Evolutionary conservation across 208 protist genomes (phyloP), one percentile per base, ranked within the genome.

Genomic region (Porcisia deanei): DNA sequence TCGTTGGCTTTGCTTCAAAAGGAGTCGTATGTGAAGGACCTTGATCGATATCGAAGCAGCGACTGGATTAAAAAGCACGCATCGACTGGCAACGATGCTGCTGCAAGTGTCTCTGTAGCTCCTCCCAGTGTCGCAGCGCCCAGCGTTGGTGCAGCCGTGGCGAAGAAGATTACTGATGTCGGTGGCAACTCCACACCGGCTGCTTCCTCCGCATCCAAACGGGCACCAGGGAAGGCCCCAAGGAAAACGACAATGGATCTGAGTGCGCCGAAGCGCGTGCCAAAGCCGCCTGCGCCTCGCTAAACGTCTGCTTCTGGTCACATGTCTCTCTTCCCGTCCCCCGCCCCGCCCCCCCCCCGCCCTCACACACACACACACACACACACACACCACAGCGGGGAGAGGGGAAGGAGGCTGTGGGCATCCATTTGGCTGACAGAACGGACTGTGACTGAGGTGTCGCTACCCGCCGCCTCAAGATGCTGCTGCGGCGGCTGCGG

Each of bases 1-100:
- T 77, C 85, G 47, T 82, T 96, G 30, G 47, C 66, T 58, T 71
- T 94, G 37, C 82, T 96, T 6, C 54, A 85, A 58, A 68, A 81
- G 30, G 91, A 96, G 73, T 76, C 77, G 6, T 65, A 79, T 47
- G 68, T 71, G 16, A 63, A 79, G 16, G 74, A 90, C 58, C 69
- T 92, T 18, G 68, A 87, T 64, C 71, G 70, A 22, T 92, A 92
- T 65, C 75, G 88, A 12, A 80, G 69, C 55, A 34, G 57, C 6
- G 16, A 55, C 8, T 37, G 18, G 22, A 14, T 5, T 20, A 41
- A 34, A 10, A 73, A 43, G 20, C 37, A 10, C 25, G 25, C 34
- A 34, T 22, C 18, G 8, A 0, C 53, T 10, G 3, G 10, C 39
- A 58, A n/a, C 25, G 1, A 54, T 30, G 20, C 10, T 30, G 55